These are phyloP conservation scores for Ogataea methanolica DNA, from an alignment of 805 yeast species.

Conservation along the genomic window DNA sequence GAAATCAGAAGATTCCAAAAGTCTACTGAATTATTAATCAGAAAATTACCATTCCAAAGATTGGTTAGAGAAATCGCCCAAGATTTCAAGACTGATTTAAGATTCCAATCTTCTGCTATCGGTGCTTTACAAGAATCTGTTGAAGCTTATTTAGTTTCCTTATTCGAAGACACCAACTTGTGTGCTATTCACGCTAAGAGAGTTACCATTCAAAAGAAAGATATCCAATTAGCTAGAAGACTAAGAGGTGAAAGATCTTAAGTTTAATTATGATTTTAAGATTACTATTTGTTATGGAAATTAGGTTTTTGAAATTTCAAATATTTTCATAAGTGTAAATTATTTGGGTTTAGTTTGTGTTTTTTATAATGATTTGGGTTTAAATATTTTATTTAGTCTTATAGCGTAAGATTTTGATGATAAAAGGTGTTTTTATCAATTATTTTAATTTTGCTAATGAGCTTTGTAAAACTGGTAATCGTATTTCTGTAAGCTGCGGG, in stretches of 20 bases:
- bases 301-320: neutral
- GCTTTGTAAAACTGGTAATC: neutral
- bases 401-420: neutral
- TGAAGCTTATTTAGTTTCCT: conserved; percentile 94
- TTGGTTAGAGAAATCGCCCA: conserved; percentile 94
- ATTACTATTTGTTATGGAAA: neutral
- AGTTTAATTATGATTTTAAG: conserved; percentile 9
- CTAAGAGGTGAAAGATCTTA: conserved; percentile 94
- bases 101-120: conserved; percentile 96
- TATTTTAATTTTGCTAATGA: neutral
- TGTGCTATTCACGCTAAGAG: conserved; percentile 99
- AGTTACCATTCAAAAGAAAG: conserved; percentile 98
- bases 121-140: conserved; percentile 98
- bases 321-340: conserved; percentile 10
- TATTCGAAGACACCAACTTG: conserved; percentile 96
- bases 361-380: conserved; percentile 9
- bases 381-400: neutral
- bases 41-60: conserved; percentile 97
- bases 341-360: conserved; percentile 10
- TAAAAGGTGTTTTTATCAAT: neutral
- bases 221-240: conserved; percentile 96
- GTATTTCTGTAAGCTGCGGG: neutral
- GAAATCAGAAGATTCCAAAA: conserved; percentile 98
- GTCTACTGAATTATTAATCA: conserved; percentile 89
- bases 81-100: conserved; percentile 87